Conservation (phyloP, 169 alveolate genomes). For the Toxoplasma gondii region DNA sequence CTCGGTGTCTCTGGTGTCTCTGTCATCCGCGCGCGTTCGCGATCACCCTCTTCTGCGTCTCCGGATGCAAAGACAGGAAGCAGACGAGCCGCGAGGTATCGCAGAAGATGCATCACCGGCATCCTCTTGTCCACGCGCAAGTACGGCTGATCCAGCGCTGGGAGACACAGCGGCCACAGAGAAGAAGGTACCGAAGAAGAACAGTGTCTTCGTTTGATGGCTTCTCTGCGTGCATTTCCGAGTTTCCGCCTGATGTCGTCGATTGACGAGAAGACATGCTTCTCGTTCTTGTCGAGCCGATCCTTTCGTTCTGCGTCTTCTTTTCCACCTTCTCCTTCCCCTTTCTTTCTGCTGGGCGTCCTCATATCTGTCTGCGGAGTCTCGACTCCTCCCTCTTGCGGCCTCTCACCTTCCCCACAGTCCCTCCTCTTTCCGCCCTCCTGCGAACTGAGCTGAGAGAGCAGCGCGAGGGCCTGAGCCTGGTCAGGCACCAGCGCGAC, state of each 20-base stretch:
- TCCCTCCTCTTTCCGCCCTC: not conserved
- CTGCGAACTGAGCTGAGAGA: not conserved
- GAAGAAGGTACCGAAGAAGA: not conserved
- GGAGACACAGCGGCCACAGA: constrained; percentile 46
- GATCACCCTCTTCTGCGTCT: not conserved
- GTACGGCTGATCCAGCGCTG: constrained; percentile 53
- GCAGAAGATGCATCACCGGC: constrained; percentile 55
- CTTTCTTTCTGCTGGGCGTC: no score
- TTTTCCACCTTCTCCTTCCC: no score
- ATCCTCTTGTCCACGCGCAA: constrained; percentile 62
- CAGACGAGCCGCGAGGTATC: constrained; percentile 62
- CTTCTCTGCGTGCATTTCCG: not conserved
- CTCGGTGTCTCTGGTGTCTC: not conserved
- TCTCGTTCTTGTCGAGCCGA: not conserved
- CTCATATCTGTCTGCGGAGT: not conserved
- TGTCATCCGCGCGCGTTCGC: not conserved
- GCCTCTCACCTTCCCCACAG: not conserved
- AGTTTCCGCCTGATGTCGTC: not conserved
- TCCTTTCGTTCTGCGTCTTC: no score
- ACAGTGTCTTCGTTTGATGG: not conserved
- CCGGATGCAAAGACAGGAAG: constrained; percentile 6
- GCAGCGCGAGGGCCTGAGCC: constrained; percentile 1
- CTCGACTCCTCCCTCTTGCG: not conserved
- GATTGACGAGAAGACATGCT: not conserved
- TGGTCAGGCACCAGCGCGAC: constrained; percentile 63